Evolutionary conservation across 495 filamentous ascomycete species (phyloP), one percentile per base, ranked within the genome.

Genomic region (Ramalina peruviana): DNA sequence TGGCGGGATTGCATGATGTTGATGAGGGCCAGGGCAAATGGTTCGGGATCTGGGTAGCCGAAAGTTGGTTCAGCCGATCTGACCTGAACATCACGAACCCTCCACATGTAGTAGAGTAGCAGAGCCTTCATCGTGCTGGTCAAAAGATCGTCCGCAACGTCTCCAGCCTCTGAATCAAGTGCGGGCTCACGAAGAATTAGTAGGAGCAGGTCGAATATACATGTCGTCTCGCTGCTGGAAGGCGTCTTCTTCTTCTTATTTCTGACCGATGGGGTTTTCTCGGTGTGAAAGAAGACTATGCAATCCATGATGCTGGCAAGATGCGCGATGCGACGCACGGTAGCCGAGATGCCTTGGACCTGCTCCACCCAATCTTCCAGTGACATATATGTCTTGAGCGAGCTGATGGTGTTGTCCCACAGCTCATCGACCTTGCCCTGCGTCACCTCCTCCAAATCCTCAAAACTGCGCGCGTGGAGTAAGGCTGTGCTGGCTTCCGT

Each of bases 91-190:
- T 62, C 62, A 41, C 80, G 78, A 9, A 86, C 73, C 54, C 89
- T 88, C 92, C 92, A 98, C 81, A 94, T 85, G 64, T 95, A 92
- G 67, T 95, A 97, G 68, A 88, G 86, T 21, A 88, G 67, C 20
- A 83, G 63, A 6, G 81, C 72, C 53, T 81, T 80, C 53, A 88
- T 79, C 17, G 86, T 82, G 49, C 76, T 80, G 10, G 72, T 69
- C 6, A 88, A 78, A 45, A 92, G 66, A 51, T 88, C 82, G 50
- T 86, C 80, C 59, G 94, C 88, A 12, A 83, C 80, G 25, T 82
- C 76, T 47, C 81, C 74, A 1, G 75, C 70, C 25, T 79, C 75
- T 27, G 74, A 54, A 36, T 62, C 68, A 17, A 78, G 73, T 6
- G 73, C 63, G 17, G 83, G 87, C 26, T 88, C 80, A 47, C 75